Evolutionary conservation across 306 rosid genomes (phyloP), one percentile per base, ranked within the genome.

Genomic region (Fagus crenata): DNA sequence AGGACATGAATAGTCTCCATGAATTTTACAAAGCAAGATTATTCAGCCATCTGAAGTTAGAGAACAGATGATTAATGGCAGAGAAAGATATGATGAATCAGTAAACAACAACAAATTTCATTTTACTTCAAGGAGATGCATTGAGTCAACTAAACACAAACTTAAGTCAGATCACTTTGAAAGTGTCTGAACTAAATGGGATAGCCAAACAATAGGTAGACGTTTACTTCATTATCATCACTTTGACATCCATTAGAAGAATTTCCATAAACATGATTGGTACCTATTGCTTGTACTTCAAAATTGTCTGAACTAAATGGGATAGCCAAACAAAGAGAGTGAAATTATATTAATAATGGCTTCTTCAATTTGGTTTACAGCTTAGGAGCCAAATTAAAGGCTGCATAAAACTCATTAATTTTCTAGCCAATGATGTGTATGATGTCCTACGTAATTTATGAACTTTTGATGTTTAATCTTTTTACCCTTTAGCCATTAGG

Each of bases 191-290:
- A n/a, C n/a, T n/a, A n/a, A n/a, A n/a, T n/a, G n/a, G n/a, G n/a
- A n/a, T n/a, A n/a, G n/a, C n/a, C n/a, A n/a, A n/a, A n/a, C n/a
- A n/a, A n/a, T n/a, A n/a, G n/a, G n/a, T n/a, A n/a, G n/a, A n/a
- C n/a, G n/a, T n/a, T n/a, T n/a, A n/a, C 91, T 77, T 93, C 95
- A 70, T 67, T 82, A 6, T 77, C 83, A 6, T 89, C 93, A 7
- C 84, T 86, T 73, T 71, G 76, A 75, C 83, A 78, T 51, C 93
- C 97, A 53, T 88, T 89, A 22, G 96, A 91, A 73, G 93, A 79
- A 71, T 83, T 89, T 55, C 90, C 90, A 69, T 80, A 87, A 63
- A 81, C 70, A 77, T 85, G 86, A 79, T 80, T 85, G n/a, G 86
- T 58, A 53, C 89, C 90, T 2, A 86, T 58, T 22, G 84, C 83